Percentiles rank a stretch among this genome's conserved stretches.
Evolutionary conservation across 2,329 filamentous ascomycete species (phyloP).

Genomic region (Metarhizium brunneum): DNA sequence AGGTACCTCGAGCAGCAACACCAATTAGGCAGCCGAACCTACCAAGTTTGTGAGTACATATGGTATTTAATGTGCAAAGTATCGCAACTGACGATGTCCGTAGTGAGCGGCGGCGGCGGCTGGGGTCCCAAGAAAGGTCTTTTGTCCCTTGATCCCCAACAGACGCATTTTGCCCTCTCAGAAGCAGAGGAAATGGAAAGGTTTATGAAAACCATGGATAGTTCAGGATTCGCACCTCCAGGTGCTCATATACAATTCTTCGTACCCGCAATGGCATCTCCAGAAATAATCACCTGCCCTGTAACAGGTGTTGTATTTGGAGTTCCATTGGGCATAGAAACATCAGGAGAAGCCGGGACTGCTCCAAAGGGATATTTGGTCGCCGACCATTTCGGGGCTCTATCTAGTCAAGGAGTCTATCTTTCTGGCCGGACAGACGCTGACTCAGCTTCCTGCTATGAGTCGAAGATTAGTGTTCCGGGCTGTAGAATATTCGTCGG

Average conservation of each 20-base stretch:
- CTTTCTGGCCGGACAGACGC: constrained; percentile 22
- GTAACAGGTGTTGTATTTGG: constrained; percentile 22
- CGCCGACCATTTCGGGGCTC: constrained; percentile 46
- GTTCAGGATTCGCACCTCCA: constrained; percentile 45
- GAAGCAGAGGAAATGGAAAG: constrained; percentile 43
- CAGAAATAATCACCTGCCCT: constrained; percentile 13
- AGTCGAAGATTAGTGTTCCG: constrained; percentile 25
- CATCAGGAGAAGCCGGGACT: constrained; percentile 2
- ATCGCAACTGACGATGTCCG: background rate
- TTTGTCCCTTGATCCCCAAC: constrained; percentile 67
- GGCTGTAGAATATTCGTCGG: constrained; percentile 20
- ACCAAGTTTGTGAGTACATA: constrained; percentile 24
- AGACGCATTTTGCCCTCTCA: constrained; percentile 33
- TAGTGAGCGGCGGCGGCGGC: constrained; percentile 71
- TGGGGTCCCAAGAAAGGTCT: constrained; percentile 77
- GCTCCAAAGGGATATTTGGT: constrained; percentile 3
- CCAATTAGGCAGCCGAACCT: constrained; percentile 33
- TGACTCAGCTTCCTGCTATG: constrained; percentile 6
- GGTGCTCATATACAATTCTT: constrained; percentile 63
- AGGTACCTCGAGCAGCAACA: constrained; percentile 25
- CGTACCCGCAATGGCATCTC: constrained; percentile 25
- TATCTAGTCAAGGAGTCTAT: constrained; percentile 52
- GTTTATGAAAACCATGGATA: constrained; percentile 41
- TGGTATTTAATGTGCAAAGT: background rate
- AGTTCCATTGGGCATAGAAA: constrained; percentile 15